Percentiles rank a stretch among this genome's conserved stretches.
phyloP scores from a whole-genome alignment of 805 yeast species.

The Cyberlindnera meyerae region DNA sequence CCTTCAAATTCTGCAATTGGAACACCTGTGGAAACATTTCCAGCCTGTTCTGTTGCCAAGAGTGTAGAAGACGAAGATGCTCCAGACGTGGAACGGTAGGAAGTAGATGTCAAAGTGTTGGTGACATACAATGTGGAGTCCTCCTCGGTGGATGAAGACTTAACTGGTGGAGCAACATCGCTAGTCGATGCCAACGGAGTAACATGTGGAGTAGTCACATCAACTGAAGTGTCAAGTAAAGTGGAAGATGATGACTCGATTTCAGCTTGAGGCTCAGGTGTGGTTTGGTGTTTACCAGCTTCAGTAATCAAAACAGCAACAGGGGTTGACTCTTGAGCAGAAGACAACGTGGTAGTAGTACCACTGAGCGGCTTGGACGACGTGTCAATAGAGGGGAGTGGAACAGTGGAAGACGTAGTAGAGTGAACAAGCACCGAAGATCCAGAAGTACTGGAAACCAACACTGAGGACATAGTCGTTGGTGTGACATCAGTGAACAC shows the following conservation, averaged over 20 bases:
- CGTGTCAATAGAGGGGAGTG: too few relatives aligned
- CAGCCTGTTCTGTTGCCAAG: constrained; percentile 4
- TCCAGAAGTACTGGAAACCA: too few relatives aligned
- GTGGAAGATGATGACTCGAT: neutral
- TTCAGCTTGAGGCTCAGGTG: too few relatives aligned
- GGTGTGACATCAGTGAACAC: neutral
- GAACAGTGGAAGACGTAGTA: too few relatives aligned
- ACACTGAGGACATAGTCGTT: too few relatives aligned
- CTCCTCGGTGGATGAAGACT: neutral
- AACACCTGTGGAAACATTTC: constrained; percentile 13
- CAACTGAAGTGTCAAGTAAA: neutral
- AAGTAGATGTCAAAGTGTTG: constrained; percentile 1
- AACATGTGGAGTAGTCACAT: neutral
- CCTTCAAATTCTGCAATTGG: constrained; percentile 14
- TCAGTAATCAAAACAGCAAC: too few relatives aligned
- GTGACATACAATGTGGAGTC: constrained; percentile 1
- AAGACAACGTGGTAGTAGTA: too few relatives aligned
- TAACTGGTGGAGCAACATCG: neutral
- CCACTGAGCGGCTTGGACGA: too few relatives aligned
- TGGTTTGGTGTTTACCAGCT: too few relatives aligned
- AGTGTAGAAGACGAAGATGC: constrained; percentile 2
- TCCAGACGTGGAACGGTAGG: constrained; percentile 1
- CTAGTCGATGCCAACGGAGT: neutral
- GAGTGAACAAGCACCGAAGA: too few relatives aligned
- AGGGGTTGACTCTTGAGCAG: too few relatives aligned